Percentiles rank a stretch among this genome's conserved stretches.
These are phyloP conservation scores for Chalciporus piperatus DNA, from an alignment of 768 basidiomycete species.

Conservation along the genomic window DNA sequence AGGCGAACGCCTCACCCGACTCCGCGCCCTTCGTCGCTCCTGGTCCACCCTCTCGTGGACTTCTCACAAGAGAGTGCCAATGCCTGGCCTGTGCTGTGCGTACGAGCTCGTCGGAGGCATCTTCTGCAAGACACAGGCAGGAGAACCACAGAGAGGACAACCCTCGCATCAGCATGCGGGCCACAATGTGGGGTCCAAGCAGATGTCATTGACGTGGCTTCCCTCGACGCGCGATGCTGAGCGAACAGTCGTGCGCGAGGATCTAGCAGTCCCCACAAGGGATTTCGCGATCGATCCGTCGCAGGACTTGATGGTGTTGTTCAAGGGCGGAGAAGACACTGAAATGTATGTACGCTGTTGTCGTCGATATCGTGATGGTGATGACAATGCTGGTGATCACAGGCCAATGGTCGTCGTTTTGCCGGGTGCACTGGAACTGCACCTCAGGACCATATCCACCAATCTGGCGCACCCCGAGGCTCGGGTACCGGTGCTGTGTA, in stretches of 20 bases:
- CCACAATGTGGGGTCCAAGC: slow-evolving; percentile 22
- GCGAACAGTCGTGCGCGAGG: slow-evolving; percentile 23
- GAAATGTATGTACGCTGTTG: slow-evolving; percentile 10
- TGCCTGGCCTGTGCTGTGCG: slow-evolving; percentile 41
- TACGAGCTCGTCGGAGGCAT: slow-evolving; percentile 63
- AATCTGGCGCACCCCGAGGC: slow-evolving; percentile 44
- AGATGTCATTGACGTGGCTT: slow-evolving; percentile 20
- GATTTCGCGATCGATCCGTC: slow-evolving; percentile 68
- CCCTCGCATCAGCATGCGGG: not conserved
- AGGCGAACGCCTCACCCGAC: slow-evolving; percentile 32
- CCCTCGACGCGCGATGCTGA: slow-evolving; percentile 11
- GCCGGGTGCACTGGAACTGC: slow-evolving; percentile 31
- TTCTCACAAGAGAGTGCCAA: slow-evolving; percentile 20
- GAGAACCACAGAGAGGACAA: not conserved
- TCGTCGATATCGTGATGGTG: not conserved
- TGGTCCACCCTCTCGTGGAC: slow-evolving; percentile 36
- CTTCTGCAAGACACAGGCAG: slow-evolving; percentile 44
- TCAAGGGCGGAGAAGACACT: slow-evolving; percentile 26
- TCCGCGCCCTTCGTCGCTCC: slow-evolving; percentile 33
- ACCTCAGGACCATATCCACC: slow-evolving; percentile 44
- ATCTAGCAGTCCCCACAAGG: slow-evolving; percentile 41
- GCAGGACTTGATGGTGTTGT: slow-evolving; percentile 54
- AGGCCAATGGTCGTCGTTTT: slow-evolving; percentile 9
- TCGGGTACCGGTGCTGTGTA: slow-evolving; percentile 22
- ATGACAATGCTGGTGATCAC: not conserved